Evolutionary conservation across 768 basidiomycete species (phyloP).

Genomic region (Auricularia sp.): DNA sequence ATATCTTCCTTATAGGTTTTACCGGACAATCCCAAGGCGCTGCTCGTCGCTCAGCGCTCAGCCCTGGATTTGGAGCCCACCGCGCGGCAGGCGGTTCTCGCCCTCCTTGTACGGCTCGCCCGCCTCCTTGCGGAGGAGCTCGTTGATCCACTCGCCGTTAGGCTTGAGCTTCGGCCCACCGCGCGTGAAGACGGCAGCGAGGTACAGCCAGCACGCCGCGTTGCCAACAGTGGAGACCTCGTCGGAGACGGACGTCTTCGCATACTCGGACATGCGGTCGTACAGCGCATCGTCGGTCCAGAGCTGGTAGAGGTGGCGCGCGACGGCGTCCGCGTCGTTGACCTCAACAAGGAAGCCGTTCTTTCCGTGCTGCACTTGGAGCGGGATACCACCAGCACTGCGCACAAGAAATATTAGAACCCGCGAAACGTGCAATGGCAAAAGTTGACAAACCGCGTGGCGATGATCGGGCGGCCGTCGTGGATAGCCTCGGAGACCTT

Average conservation of each 20-base stretch:
- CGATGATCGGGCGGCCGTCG: constrained; percentile 79
- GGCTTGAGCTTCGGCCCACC: constrained; percentile 72
- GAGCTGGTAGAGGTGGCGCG: constrained; percentile 65
- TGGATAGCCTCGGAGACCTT: constrained; percentile 95
- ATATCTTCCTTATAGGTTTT: neutral
- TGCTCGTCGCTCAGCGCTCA: no score
- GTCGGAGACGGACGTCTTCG: constrained; percentile 68
- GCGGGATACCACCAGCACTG: constrained; percentile 83
- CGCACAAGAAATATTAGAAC: no score
- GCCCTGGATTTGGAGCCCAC: constrained; percentile 23
- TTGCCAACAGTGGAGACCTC: constrained; percentile 82
- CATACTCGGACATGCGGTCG: constrained; percentile 43
- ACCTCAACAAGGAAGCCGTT: constrained; percentile 77
- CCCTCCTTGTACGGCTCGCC: constrained; percentile 54
- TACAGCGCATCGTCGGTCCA: constrained; percentile 63
- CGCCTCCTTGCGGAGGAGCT: constrained; percentile 66
- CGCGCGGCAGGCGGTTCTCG: constrained; percentile 67
- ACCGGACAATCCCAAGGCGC: neutral
- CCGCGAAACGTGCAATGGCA: no score
- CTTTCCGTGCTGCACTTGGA: constrained; percentile 81
- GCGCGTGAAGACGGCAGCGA: constrained; percentile 66
- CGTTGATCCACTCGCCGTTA: constrained; percentile 78
- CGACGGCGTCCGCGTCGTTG: constrained; percentile 68
- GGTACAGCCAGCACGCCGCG: constrained; percentile 51
- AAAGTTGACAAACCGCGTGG: constrained; percentile 29